These are phyloP conservation scores for Poronia punctata DNA, from an alignment of 495 filamentous ascomycete species.

Conservation along the genomic window DNA sequence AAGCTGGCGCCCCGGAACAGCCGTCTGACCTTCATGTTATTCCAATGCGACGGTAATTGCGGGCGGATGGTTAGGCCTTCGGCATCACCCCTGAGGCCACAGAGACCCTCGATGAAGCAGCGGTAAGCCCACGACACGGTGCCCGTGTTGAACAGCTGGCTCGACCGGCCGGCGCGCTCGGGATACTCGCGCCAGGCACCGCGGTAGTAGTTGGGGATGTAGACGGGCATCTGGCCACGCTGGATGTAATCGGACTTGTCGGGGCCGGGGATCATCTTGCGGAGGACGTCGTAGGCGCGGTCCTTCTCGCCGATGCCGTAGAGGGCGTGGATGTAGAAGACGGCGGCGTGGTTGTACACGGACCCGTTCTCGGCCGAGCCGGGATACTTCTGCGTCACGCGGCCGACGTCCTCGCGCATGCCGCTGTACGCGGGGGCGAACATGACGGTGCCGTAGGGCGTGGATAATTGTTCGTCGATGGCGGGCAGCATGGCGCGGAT, in stretches of 20 bases:
- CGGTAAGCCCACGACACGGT: slow-evolving; percentile 51
- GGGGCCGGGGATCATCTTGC: slow-evolving; percentile 48
- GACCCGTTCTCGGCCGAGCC: slow-evolving; percentile 50
- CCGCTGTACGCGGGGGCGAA: slow-evolving; percentile 45
- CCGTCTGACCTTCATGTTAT: slow-evolving; percentile 40
- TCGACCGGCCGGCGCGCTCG: slow-evolving; percentile 48
- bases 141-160: slow-evolving; percentile 52
- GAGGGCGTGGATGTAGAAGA: slow-evolving; percentile 46
- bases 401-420: slow-evolving; percentile 54
- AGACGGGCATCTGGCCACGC: slow-evolving; percentile 49
- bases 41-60: slow-evolving; percentile 44
- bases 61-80: slow-evolving; percentile 40
- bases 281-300: slow-evolving; percentile 41
- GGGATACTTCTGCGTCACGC: slow-evolving; percentile 51
- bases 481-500: slow-evolving; percentile 39
- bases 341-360: slow-evolving; percentile 51
- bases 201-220: slow-evolving; percentile 52
- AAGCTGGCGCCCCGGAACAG: slow-evolving; percentile 47
- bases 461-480: slow-evolving; percentile 43
- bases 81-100: slow-evolving; percentile 42
- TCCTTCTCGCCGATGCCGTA: slow-evolving; percentile 44
- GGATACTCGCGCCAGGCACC: slow-evolving; percentile 43
- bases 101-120: slow-evolving; percentile 47
- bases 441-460: slow-evolving; percentile 48
- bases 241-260: slow-evolving; percentile 43